Evolutionary conservation across 108 stramenopile species (phyloP).

Genomic region (Asterionellopsis glacialis): DNA sequence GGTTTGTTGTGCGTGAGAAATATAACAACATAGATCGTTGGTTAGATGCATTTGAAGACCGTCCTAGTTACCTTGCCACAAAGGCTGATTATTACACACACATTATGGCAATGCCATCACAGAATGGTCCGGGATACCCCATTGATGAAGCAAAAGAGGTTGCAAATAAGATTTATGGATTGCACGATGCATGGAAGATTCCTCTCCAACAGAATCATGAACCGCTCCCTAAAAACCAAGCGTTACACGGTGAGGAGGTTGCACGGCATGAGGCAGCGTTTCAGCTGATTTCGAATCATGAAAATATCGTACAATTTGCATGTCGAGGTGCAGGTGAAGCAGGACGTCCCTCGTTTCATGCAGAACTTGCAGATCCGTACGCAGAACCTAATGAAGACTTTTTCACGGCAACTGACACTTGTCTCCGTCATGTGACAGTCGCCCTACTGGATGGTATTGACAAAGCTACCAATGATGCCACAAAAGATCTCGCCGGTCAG

Average conservation of each 20-base stretch:
- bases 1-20: slow-evolving; percentile 47
- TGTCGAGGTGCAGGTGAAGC: slow-evolving; percentile 50
- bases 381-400: slow-evolving; percentile 36
- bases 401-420: slow-evolving; percentile 33
- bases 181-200: slow-evolving; percentile 31
- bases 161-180: slow-evolving; percentile 10
- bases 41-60: slow-evolving; percentile 77
- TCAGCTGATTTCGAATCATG: slow-evolving; percentile 41
- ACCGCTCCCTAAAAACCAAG: slow-evolving; percentile 30
- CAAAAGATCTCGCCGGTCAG: slow-evolving; percentile 19
- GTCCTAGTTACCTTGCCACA: slow-evolving; percentile 51
- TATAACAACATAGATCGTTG: slow-evolving; percentile 55
- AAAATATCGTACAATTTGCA: slow-evolving; percentile 60
- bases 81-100: slow-evolving; percentile 76
- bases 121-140: slow-evolving; percentile 56
- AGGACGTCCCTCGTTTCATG: slow-evolving; percentile 55
- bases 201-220: slow-evolving; percentile 38
- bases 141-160: slow-evolving; percentile 29
- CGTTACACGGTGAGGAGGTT: slow-evolving; percentile 39
- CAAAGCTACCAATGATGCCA: slow-evolving; percentile 17
- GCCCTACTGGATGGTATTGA: slow-evolving; percentile 39
- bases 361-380: slow-evolving; percentile 69
- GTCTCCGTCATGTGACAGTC: slow-evolving; percentile 32
- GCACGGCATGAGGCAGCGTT: slow-evolving; percentile 56
- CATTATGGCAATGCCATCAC: slow-evolving; percentile 73